Percentiles rank a stretch among this genome's conserved stretches.
These are phyloP conservation scores for Floccularia luteovirens DNA, from an alignment of 768 basidiomycete genomes.

Conservation along the genomic window DNA sequence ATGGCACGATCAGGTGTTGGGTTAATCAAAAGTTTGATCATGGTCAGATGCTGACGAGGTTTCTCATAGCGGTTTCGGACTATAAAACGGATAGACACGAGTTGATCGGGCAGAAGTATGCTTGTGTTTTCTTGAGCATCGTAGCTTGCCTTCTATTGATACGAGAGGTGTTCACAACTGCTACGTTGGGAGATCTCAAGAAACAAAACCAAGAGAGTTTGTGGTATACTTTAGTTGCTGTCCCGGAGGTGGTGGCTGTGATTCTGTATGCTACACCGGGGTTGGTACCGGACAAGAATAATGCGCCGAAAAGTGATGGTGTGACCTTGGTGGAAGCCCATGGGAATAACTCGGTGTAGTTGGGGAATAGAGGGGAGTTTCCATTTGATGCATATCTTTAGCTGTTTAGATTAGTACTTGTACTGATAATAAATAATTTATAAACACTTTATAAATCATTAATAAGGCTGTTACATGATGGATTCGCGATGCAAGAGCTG, in stretches of 20 bases:
- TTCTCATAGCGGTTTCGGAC: neutral
- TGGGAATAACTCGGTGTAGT: no score
- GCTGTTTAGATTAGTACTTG: no score
- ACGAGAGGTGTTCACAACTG: slow-evolving; percentile 27
- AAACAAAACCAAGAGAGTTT: slow-evolving; percentile 23
- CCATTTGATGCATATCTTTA: no score
- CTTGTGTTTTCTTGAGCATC: slow-evolving; percentile 18
- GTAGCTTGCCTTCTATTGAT: slow-evolving; percentile 28
- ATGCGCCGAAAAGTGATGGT: slow-evolving; percentile 14
- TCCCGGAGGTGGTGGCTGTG: slow-evolving; percentile 31
- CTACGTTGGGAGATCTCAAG: slow-evolving; percentile 17
- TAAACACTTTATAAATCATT: no score
- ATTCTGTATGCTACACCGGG: slow-evolving; percentile 23
- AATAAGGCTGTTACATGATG: no score
- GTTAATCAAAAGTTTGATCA: no score
- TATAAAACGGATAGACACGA: slow-evolving; percentile 3
- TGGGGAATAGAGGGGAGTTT: no score
- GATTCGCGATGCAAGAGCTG: no score
- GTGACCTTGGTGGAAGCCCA: no score
- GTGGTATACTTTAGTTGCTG: slow-evolving; percentile 33
- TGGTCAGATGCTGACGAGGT: no score
- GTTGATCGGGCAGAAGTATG: slow-evolving; percentile 19
- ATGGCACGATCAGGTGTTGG: no score
- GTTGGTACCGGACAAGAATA: slow-evolving; percentile 21
- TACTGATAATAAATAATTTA: no score